A percentile compares a stretch with the other conserved stretches of the same genome.
Conservation (phyloP, 306 rosid genomes). For the Acacia confusa region DNA sequence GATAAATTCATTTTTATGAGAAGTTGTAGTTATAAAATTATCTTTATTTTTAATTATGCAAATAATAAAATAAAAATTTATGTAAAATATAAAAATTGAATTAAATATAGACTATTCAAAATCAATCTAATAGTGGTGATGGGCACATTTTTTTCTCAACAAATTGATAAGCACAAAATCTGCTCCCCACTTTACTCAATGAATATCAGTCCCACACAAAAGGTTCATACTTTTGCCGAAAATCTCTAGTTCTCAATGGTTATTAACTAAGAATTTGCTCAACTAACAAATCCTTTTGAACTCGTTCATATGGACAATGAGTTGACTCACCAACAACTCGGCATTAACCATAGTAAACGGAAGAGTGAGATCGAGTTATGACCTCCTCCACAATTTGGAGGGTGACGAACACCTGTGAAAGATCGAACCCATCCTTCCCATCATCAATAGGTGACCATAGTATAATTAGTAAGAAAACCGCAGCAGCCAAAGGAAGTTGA, state of each 20-base stretch:
- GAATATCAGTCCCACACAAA: not conserved
- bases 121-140: too few relatives aligned
- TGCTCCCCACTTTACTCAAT: not conserved
- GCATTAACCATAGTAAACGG: constrained; percentile 84
- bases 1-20: too few relatives aligned
- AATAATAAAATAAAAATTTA: too few relatives aligned
- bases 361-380: constrained; percentile 67
- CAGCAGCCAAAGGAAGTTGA: too few relatives aligned
- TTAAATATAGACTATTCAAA: too few relatives aligned
- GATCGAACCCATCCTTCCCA: constrained; percentile 52
- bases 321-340: constrained; percentile 91
- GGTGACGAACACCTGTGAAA: constrained; percentile 41
- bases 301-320: constrained; percentile 4
- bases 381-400: constrained; percentile 89
- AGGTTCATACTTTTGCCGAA: not conserved
- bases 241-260: not conserved
- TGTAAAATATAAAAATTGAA: too few relatives aligned
- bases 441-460: constrained; percentile 57
- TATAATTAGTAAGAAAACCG: constrained; percentile 52
- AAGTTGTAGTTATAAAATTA: too few relatives aligned
- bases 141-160: too few relatives aligned
- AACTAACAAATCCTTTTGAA: too few relatives aligned
- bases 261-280: too few relatives aligned
- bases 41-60: too few relatives aligned
- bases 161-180: too few relatives aligned